Percentiles rank a stretch among this genome's conserved stretches.
Conservation (phyloP, 2,329 filamentous ascomycete genomes). For the Ciborinia camelliae region DNA sequence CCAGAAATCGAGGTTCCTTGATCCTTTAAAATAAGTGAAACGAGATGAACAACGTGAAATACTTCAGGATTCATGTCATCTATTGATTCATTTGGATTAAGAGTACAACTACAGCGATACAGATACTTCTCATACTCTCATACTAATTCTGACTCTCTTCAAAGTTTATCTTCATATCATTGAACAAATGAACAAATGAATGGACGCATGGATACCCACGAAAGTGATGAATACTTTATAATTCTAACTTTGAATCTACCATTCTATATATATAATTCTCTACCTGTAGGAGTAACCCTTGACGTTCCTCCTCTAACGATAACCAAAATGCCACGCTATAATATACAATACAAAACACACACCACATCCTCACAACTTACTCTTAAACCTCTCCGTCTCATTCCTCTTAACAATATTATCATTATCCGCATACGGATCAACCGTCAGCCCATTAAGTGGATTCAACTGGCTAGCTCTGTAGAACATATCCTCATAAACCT, state of each 20-base stretch:
- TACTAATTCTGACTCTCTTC: neutral
- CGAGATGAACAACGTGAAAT: no score
- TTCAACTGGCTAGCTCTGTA: conserved; percentile 68
- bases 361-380: conserved; percentile 45
- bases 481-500: conserved; percentile 77
- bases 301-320: neutral
- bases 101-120: neutral
- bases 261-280: neutral
- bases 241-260: neutral
- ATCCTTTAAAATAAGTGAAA: neutral
- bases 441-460: conserved; percentile 66
- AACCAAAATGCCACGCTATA: neutral
- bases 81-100: neutral
- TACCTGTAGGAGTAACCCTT: neutral
- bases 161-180: neutral
- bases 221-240: neutral
- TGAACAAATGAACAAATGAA: neutral
- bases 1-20: neutral
- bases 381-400: conserved; percentile 45
- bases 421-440: conserved; percentile 68
- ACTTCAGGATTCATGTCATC: neutral
- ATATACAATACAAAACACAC: neutral
- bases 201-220: neutral
- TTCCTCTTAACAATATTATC: conserved; percentile 59
- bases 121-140: neutral